A percentile compares a stretch with the other conserved stretches of the same genome.
These are phyloP conservation scores for Aureobasidium sp. DNA, from an alignment of 2,329 filamentous ascomycete genomes.

Conservation along the genomic window DNA sequence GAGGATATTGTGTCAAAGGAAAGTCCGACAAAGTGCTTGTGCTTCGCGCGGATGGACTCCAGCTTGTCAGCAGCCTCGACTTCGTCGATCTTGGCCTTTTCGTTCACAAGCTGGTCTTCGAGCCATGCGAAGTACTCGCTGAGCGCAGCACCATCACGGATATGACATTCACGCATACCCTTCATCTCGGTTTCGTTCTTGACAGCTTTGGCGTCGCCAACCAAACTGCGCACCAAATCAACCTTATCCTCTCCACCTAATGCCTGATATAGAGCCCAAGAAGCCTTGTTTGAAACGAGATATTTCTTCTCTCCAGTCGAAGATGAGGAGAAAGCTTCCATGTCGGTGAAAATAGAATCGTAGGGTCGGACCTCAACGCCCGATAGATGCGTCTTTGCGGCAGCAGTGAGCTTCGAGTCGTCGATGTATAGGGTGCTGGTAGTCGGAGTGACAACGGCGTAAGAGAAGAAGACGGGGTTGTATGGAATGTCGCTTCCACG, in stretches of 20 bases:
- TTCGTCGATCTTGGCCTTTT: constrained; percentile 72
- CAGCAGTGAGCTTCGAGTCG: constrained; percentile 63
- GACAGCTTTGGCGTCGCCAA: constrained; percentile 85
- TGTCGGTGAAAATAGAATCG: constrained; percentile 69
- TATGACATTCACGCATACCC: constrained; percentile 90
- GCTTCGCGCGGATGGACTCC: constrained; percentile 63
- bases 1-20: constrained; percentile 96
- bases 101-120: constrained; percentile 73
- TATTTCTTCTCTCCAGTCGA: constrained; percentile 53
- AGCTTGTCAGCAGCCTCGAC: constrained; percentile 88
- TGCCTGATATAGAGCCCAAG: constrained; percentile 83
- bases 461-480: constrained; percentile 98
- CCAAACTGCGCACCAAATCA: constrained; percentile 78
- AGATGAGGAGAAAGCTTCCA: constrained; percentile 52
- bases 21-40: constrained; percentile 74
- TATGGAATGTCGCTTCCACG: constrained; percentile 92
- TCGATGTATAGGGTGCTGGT: constrained; percentile 79
- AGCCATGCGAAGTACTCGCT: constrained; percentile 96
- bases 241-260: constrained; percentile 80
- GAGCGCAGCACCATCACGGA: constrained; percentile 85
- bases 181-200: constrained; percentile 87
- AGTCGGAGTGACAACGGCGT: constrained; percentile 74
- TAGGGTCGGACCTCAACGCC: constrained; percentile 76
- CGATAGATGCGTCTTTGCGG: constrained; percentile 63
- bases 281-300: constrained; percentile 78